A percentile compares a stretch with the other conserved stretches of the same genome.
Conservation (phyloP, 2,329 filamentous ascomycete genomes). For the Penicillium palitans region DNA sequence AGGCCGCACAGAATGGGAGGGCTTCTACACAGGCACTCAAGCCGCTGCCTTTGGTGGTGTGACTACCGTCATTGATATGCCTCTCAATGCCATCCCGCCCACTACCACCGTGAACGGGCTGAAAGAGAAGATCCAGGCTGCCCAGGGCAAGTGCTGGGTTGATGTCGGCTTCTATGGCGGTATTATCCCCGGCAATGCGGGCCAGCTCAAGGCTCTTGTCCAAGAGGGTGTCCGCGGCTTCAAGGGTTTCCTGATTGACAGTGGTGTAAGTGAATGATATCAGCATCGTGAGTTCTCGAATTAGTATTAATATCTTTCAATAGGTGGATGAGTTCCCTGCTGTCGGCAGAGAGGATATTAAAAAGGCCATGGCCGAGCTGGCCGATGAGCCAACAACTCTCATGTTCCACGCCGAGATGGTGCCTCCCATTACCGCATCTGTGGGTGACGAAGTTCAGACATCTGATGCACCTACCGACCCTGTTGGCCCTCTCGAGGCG, state of each 20-base stretch:
- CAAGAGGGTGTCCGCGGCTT: conserved; percentile 87
- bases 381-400: conserved; percentile 81
- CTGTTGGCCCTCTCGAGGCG: conserved; percentile 68
- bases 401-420: conserved; percentile 99
- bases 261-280: conserved; percentile 66
- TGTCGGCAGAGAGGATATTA: conserved; percentile 76
- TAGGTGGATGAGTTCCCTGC: conserved; percentile 95
- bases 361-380: conserved; percentile 75
- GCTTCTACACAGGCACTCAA: conserved; percentile 90
- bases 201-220: conserved; percentile 76
- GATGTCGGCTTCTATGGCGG: conserved; percentile 99
- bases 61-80: conserved; percentile 97
- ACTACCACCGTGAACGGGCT: conserved; percentile 85
- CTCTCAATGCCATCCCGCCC: conserved; percentile 91
- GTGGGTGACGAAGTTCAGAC: conserved; percentile 74
- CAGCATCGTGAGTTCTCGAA: neutral
- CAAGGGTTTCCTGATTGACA: conserved; percentile 97
- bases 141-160: conserved; percentile 88
- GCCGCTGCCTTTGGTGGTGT: conserved; percentile 95
- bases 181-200: conserved; percentile 83
- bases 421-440: conserved; percentile 78
- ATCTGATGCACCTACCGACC: conserved; percentile 68
- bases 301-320: conserved; percentile 16
- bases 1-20: conserved; percentile 96
- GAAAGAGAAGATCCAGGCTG: conserved; percentile 80